Base-by-base conservation (phyloP, 345 rosid genomes). In the Salix arbutifolia region DNA sequence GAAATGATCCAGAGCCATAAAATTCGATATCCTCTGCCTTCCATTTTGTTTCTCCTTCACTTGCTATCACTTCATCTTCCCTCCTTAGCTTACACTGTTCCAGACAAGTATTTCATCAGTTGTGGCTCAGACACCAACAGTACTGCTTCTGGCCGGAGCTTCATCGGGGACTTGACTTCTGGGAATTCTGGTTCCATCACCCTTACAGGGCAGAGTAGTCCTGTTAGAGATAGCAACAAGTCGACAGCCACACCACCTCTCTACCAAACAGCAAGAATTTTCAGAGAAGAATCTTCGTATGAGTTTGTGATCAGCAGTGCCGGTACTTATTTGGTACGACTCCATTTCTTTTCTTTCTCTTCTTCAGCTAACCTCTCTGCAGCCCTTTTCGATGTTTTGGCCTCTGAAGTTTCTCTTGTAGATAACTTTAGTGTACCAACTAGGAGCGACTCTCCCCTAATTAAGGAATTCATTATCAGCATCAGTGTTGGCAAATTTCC, bases 31-130 rank as follows among this genome's bases (percentile, higher is more conserved):
- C 69, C 48, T 70, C 30, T 68, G 21, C 52, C 21, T 21, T 28
- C 10, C 74, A 81, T 80, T 50, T 70, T 85, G 64, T 77, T 84
- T 75, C 53, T 21, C 28, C 75, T 74, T 53, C 65, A 42, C 2
- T 46, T 81, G 33, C 74, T 31, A 1, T 64, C 79, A 26, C 38
- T 76, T 30, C 64, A 72, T 1, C 28, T 73, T 30, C 61, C 61
- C 33, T 61, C 82, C 61, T 68, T 83, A 38, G 65, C 33, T 25
- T 84, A 85, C 70, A 62, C 82, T 72, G 84, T 18, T 37, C 89
- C 89, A 0, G 78, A 73, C 7, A 71, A 79, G 81, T 87, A 77
- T 74, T 88, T 85, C 88, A 44, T 89, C 83, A 88, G 84, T 81
- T 89, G 90, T 75, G 91, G 95, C 2, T 88, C 90, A 28, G 53